Base-by-base conservation (phyloP, 2,329 filamentous ascomycete species). In the Hawksworthiomyces lignivorus region DNA sequence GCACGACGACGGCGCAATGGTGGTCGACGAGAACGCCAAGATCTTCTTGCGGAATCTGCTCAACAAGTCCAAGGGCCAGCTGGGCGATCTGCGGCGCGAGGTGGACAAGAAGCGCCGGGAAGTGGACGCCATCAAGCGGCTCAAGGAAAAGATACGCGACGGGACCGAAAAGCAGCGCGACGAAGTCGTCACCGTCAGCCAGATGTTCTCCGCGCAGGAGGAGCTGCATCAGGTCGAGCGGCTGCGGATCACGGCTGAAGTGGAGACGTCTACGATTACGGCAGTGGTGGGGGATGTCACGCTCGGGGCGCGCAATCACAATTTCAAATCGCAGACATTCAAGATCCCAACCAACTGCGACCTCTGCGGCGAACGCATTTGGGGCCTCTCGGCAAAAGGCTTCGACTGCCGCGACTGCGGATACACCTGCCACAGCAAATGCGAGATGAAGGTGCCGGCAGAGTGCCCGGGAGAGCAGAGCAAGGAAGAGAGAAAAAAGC, bases 341-440 rank as follows among this genome's bases (percentile, higher is more conserved):
- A 97, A 97, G 62, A 95, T 98, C 47, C 94, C 94, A 0, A 98
- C 92, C 5, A 97, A 97, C 60, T 98, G 92, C 65, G 92, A 98
- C 61, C 73, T 96, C 11, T 98, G 92, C 54, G 89, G 89, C 15
- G 92, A 98, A 58, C 79, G 92, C 21, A 95, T 98, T 59, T 98
- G 92, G 92, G 92, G 92, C 1, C 63, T 98, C 30, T 94, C 87
- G 22, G 90, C 92, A 28, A 98, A 98, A 64, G 92, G 92, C 0
- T 94, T 95, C 57, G 89, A 94, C 59, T 98, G 92, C 57, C 79
- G 84, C 52, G 90, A 97, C 61, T 98, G 92, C 56, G 92, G 94
- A 26, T 98, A 96, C 64, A 96, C 89, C 2, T 98, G 92, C 58
- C 92, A 98, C 64, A 94, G 82, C 69, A 98, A 98, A 66, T 98